Evolutionary conservation across 1,284 basidiomycete species (phyloP), one percentile per base, ranked within the genome.

Genomic region (Naganishia liquefaciens): DNA sequence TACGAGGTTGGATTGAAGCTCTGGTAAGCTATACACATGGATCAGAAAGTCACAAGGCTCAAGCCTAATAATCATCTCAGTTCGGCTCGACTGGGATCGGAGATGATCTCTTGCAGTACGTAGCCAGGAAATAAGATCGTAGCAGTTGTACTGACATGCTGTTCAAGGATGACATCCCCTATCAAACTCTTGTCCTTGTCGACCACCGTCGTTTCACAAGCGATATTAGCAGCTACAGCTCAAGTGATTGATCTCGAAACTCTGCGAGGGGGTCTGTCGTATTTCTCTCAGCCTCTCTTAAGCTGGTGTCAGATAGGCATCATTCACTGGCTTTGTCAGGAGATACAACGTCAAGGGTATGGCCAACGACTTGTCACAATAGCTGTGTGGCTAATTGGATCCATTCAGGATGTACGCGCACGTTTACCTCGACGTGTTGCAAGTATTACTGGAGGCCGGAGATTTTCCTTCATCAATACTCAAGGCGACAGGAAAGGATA

Each of bases 241-340:
- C 80, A 80, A 25, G 72, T 81, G 15, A 81, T 84, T 55, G 82
- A 83, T 65, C 69, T 78, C 6, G 82, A 83, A 50, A 81, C 78
- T 10, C 76, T 84, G 2, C 77, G 79, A 39, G 76, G 78, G 25
- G 82, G 82, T 0, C 72, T 83, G 19, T 80, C 80, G 9, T 83
- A 82, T 73, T 83, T 83, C 66, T 75, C 80, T 2, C 81, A 83
- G 68, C 81, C 82, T 21, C 71, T 83, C 1, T 72, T 84, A 4
- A 80, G 78, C 68, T 84, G 81, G 76, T 79, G 81, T 11, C 70
- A 83, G n/a, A 80, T 80, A 2, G 79, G 79, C 0, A 80, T 82
- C 13, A 69, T 83, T 55, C 69, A 70, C 0, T 80, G 80, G 80
- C 70, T 80, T 7, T 74, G 73, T 40, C 60, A 54, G 19, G 79